Evolutionary conservation across 2,329 filamentous ascomycete genomes (phyloP).

Genomic region (Rutstroemia sp.): DNA sequence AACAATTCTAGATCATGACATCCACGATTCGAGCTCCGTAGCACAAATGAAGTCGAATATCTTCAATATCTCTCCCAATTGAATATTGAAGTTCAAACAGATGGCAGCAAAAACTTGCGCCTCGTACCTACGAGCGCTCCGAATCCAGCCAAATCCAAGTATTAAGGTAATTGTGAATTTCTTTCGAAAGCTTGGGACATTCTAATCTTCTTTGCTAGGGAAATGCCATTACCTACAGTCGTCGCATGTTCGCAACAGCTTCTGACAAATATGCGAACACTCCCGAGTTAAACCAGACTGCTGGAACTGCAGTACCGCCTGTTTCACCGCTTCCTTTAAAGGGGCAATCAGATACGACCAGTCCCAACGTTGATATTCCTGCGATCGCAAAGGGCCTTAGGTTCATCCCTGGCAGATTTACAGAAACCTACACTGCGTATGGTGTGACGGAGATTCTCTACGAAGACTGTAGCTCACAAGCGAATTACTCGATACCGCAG

Average conservation of each 20-base stretch:
- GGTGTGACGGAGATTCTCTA: constrained; percentile 66
- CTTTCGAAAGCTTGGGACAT: neutral
- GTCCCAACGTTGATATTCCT: constrained; percentile 4
- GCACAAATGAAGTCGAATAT: neutral
- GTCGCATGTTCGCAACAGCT: constrained; percentile 21
- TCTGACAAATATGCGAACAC: constrained; percentile 22
- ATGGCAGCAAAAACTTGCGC: constrained; percentile 24
- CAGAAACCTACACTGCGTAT: constrained; percentile 71
- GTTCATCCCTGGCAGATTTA: constrained; percentile 21
- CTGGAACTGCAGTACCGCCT: constrained; percentile 17
- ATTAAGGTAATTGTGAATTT: constrained; percentile 12
- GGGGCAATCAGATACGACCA: constrained; percentile 3
- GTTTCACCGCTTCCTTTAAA: constrained; percentile 12
- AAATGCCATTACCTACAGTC: neutral
- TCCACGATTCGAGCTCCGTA: neutral
- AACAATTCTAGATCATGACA: neutral
- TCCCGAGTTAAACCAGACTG: constrained; percentile 14
- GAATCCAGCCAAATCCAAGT: constrained; percentile 16
- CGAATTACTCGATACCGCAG: constrained; percentile 23
- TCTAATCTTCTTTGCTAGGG: constrained; percentile 10
- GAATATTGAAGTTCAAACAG: neutral
- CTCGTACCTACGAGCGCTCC: constrained; percentile 8
- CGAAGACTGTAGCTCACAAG: constrained; percentile 22
- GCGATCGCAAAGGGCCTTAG: constrained; percentile 12
- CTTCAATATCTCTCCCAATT: neutral